Evolutionary conservation across 2,329 filamentous ascomycete species (phyloP).

Genomic region (Basipetospora sp.): DNA sequence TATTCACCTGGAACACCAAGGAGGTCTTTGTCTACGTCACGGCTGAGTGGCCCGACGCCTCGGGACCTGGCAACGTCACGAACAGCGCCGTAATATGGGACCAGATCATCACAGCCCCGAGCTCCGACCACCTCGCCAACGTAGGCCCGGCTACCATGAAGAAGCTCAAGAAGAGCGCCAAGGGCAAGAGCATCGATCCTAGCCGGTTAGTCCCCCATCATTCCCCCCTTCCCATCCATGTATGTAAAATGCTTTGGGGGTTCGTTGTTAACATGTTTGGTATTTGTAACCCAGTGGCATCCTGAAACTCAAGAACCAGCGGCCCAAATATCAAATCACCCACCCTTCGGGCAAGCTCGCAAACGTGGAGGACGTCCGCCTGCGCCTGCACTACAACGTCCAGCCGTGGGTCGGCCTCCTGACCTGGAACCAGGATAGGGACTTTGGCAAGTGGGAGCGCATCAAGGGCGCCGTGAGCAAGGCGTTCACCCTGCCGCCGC

Average conservation of each 20-base stretch:
- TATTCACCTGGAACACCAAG: conserved; percentile 99
- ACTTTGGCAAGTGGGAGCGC: conserved; percentile 49
- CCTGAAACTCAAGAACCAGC: conserved; percentile 66
- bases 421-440: conserved; percentile 56
- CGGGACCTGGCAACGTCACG: conserved; percentile 21
- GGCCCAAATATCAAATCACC: conserved; percentile 93
- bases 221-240: neutral
- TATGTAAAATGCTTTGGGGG: no score
- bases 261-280: neutral
- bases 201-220: conserved; percentile 27
- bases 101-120: conserved; percentile 67
- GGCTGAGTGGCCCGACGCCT: conserved; percentile 45
- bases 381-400: conserved; percentile 86
- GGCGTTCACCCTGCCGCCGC: conserved; percentile 46
- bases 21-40: conserved; percentile 94
- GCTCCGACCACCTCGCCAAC: conserved; percentile 47
- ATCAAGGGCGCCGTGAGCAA: conserved; percentile 51
- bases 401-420: conserved; percentile 90
- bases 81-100: conserved; percentile 91
- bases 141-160: conserved; percentile 44
- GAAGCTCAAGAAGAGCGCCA: conserved; percentile 45
- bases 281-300: conserved; percentile 39
- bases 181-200: conserved; percentile 46
- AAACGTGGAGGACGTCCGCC: conserved; percentile 54
- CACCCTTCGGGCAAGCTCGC: conserved; percentile 71